Percentiles rank a stretch among this genome's conserved stretches.
Evolutionary conservation across 805 yeast genomes (phyloP).

Genomic region (Yarrowia yakushimensis): DNA sequence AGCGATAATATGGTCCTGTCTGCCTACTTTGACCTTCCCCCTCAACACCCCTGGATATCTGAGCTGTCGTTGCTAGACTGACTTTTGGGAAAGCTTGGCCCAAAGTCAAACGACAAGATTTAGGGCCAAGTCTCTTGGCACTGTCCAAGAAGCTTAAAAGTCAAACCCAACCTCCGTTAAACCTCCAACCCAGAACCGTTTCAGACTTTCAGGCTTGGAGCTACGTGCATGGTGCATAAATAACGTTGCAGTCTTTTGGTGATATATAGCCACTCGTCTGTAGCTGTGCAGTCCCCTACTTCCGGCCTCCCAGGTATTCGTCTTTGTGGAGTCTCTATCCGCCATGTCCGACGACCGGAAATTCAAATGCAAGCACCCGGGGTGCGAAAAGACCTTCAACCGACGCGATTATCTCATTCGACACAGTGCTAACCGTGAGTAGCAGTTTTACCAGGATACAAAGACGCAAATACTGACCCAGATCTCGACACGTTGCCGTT

Average conservation of each 20-base stretch:
- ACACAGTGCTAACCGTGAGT: slow-evolving; percentile 33
- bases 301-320: not conserved
- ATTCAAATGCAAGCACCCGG: slow-evolving; percentile 39
- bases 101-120: not conserved
- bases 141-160: not conserved
- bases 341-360: slow-evolving; percentile 25
- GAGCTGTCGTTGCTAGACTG: not conserved
- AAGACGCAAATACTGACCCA: not conserved
- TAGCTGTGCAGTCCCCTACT: not conserved
- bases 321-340: not conserved
- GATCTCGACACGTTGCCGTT: slow-evolving; percentile 30
- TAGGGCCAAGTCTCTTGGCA: not conserved
- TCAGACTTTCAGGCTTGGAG: slow-evolving; percentile 15
- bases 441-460: not conserved
- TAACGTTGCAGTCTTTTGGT: slow-evolving; percentile 9
- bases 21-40: not conserved
- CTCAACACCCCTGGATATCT: not conserved
- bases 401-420: slow-evolving; percentile 37
- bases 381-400: slow-evolving; percentile 37
- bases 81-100: not conserved
- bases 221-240: slow-evolving; percentile 21
- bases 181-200: slow-evolving; percentile 10
- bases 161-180: not conserved
- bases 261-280: slow-evolving; percentile 20
- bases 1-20: too few relatives aligned